phyloP scores from a whole-genome alignment of 1,284 basidiomycete genomes.

The Fomitopsis betulina region DNA sequence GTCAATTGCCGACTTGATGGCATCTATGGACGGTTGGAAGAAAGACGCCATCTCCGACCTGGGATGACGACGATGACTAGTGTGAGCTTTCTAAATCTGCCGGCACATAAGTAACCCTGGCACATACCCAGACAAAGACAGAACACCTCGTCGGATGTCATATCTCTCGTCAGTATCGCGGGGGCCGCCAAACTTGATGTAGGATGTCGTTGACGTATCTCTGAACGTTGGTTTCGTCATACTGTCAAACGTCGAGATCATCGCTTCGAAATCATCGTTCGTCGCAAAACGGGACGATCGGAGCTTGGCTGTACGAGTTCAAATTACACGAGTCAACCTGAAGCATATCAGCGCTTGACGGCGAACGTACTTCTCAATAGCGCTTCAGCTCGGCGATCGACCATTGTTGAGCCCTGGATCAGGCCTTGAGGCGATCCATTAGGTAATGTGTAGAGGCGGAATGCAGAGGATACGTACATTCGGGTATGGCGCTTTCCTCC shows the following conservation, averaged over 20 bases:
- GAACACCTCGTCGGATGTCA: constrained; percentile 37
- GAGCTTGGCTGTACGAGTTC: constrained; percentile 31
- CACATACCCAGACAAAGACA: constrained; percentile 34
- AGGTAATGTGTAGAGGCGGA: too few relatives aligned
- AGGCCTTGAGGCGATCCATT: constrained; percentile 11
- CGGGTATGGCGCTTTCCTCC: constrained; percentile 36
- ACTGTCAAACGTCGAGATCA: constrained; percentile 36
- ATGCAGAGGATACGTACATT: too few relatives aligned
- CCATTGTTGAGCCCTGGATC: constrained; percentile 22
- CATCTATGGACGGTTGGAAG: neutral
- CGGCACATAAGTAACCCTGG: neutral
- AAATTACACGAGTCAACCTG: neutral
- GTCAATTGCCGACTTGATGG: constrained; percentile 22
- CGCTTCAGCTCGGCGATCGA: constrained; percentile 25
- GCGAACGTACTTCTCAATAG: constrained; percentile 27
- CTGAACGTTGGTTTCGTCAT: constrained; percentile 38
- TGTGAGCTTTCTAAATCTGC: neutral
- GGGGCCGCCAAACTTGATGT: constrained; percentile 35
- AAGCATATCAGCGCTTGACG: too few relatives aligned
- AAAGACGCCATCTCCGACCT: constrained; percentile 33
- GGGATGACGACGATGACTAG: neutral
- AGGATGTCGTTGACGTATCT: constrained; percentile 29
- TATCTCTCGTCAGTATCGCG: constrained; percentile 24
- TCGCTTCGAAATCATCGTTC: constrained; percentile 30
- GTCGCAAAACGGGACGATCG: constrained; percentile 29